These are phyloP conservation scores for Stentor roeselii DNA, from an alignment of 73 alveolate species.

Conservation along the genomic window DNA sequence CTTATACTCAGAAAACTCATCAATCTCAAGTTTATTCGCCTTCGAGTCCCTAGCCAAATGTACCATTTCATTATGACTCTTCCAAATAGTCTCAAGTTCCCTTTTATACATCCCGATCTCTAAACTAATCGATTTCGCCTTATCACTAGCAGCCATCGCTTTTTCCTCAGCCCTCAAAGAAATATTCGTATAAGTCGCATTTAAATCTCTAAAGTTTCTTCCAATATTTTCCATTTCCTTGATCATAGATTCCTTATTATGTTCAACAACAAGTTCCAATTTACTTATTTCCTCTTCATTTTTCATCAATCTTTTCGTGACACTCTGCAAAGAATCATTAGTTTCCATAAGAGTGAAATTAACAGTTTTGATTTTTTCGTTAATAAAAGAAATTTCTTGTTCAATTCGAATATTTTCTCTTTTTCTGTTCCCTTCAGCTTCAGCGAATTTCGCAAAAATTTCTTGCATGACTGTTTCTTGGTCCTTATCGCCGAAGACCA, in stretches of 20 bases:
- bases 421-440: slow-evolving; percentile 12
- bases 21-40: background rate
- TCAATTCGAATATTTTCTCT: background rate
- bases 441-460: background rate
- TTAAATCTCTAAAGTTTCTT: background rate
- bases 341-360: background rate
- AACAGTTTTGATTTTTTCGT: background rate
- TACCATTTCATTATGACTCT: background rate
- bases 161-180: slow-evolving; percentile 14
- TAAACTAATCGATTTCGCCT: background rate
- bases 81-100: background rate
- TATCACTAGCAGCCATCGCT: background rate
- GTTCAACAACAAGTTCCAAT: background rate
- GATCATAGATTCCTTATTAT: background rate
- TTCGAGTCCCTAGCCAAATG: background rate
- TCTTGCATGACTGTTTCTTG: background rate
- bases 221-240: background rate
- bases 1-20: background rate
- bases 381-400: background rate
- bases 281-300: background rate
- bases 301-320: background rate
- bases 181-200: background rate
- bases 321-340: background rate
- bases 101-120: background rate
- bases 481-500: background rate